These are phyloP conservation scores for Bassia scoparia DNA, from an alignment of 148 eudicot species.

Conservation along the genomic window DNA sequence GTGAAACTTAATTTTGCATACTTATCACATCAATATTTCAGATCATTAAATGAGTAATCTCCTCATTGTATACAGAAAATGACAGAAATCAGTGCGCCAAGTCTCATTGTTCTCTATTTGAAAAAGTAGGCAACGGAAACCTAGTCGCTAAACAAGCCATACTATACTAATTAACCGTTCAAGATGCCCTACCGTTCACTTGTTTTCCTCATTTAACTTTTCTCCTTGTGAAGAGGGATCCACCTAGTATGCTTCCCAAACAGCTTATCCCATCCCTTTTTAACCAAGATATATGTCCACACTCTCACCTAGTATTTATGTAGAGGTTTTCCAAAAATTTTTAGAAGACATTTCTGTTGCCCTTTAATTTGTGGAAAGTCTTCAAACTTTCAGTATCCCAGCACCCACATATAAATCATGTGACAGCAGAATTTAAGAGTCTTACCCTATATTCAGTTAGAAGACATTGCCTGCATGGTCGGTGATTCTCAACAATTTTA, in stretches of 20 bases:
- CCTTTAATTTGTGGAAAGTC: not conserved
- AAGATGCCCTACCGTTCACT: too few species aligned
- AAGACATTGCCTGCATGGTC: conserved; percentile 83
- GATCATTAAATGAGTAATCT: not conserved
- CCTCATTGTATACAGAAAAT: not conserved
- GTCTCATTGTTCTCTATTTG: not conserved
- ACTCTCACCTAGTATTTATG: not conserved
- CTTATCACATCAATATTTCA: not conserved
- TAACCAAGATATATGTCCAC: not conserved
- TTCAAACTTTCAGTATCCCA: not conserved
- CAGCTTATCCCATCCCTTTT: not conserved
- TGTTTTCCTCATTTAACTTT: not conserved
- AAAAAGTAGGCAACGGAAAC: not conserved
- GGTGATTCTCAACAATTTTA: conserved; percentile 79
- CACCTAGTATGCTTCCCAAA: not conserved
- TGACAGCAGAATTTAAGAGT: not conserved
- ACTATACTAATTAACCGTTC: not conserved
- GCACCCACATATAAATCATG: not conserved
- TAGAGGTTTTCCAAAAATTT: too few species aligned
- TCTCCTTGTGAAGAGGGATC: not conserved
- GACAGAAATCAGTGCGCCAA: not conserved
- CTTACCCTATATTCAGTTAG: conserved; percentile 74
- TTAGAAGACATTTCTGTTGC: too few species aligned
- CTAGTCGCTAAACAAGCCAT: not conserved
- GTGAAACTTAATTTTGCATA: not conserved